These are phyloP conservation scores for Pythium chondricola DNA, from an alignment of 352 stramenopile genomes.

Conservation along the genomic window DNA sequence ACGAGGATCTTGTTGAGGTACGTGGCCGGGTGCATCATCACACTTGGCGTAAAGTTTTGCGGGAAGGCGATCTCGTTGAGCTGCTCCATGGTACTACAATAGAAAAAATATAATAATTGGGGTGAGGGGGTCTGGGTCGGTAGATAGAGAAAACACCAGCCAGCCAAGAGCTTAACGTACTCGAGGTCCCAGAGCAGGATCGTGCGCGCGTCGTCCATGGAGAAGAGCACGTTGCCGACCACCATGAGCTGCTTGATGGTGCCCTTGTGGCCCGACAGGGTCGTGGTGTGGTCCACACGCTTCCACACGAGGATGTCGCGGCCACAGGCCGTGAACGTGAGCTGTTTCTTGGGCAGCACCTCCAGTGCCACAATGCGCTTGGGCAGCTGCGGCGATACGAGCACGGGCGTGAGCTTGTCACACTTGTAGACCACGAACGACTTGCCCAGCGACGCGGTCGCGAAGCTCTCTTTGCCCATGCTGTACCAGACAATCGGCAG, in stretches of 20 bases:
- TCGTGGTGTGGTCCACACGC: slow-evolving; percentile 46
- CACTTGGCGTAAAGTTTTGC: slow-evolving; percentile 51
- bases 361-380: slow-evolving; percentile 71
- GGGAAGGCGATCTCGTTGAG: slow-evolving; percentile 55
- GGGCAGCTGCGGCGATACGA: slow-evolving; percentile 74
- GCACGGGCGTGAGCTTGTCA: slow-evolving; percentile 81
- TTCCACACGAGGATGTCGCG: slow-evolving; percentile 72
- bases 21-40: slow-evolving; percentile 87
- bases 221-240: slow-evolving; percentile 66
- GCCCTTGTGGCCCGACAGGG: slow-evolving; percentile 51
- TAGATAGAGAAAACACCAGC: too few species aligned
- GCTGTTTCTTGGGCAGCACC: slow-evolving; percentile 56
- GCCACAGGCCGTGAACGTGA: slow-evolving; percentile 73
- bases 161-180: slow-evolving; percentile 25
- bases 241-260: slow-evolving; percentile 52
- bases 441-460: slow-evolving; percentile 84
- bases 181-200: slow-evolving; percentile 63
- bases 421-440: slow-evolving; percentile 90
- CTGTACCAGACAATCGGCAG: slow-evolving; percentile 84
- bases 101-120: not conserved
- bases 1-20: slow-evolving; percentile 95
- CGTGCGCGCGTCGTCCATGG: slow-evolving; percentile 47
- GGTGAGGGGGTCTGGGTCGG: too few species aligned
- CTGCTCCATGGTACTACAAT: slow-evolving; percentile 42
- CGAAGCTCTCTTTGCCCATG: slow-evolving; percentile 86